Conservation (phyloP, 768 basidiomycete species). For the Nevesoporus exiguus region DNA sequence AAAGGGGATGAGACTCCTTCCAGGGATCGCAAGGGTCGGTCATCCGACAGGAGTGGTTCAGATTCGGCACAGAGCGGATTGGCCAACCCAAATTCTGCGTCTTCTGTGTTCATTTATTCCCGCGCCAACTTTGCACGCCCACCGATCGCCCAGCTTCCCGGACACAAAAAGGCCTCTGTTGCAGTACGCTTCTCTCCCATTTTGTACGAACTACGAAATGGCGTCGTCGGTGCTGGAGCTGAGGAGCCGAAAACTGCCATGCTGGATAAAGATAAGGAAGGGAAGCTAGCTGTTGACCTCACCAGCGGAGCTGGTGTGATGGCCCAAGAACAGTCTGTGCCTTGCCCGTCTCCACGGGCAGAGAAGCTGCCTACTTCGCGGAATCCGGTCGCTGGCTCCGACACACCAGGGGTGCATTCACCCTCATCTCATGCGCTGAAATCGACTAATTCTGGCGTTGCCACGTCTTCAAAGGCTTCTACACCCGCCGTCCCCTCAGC, state of each 20-base stretch:
- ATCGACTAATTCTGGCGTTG: conserved; percentile 8
- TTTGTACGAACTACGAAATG: conserved; percentile 82
- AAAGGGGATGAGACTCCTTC: conserved; percentile 42
- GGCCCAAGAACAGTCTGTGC: conserved; percentile 8
- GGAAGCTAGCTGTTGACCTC: conserved; percentile 57
- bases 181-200: conserved; percentile 93
- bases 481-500: conserved; percentile 41
- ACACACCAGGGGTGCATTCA: conserved; percentile 4
- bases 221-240: conserved; percentile 36
- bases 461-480: conserved; percentile 22
- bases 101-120: conserved; percentile 91
- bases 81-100: conserved; percentile 37
- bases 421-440: conserved; percentile 15
- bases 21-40: conserved; percentile 58
- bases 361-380: conserved; percentile 18
- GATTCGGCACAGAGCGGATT: conserved; percentile 31
- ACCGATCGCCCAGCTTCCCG: conserved; percentile 92
- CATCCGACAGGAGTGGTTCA: conserved; percentile 32
- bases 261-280: conserved; percentile 66
- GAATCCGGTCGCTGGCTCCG: conserved; percentile 6
- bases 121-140: conserved; percentile 91
- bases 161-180: conserved; percentile 93
- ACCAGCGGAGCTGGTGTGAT: conserved; percentile 32
- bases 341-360: conserved; percentile 10
- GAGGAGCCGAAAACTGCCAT: conserved; percentile 53